These are phyloP conservation scores for Lindgomyces ingoldianus DNA, from an alignment of 495 filamentous ascomycete genomes.

Conservation along the genomic window DNA sequence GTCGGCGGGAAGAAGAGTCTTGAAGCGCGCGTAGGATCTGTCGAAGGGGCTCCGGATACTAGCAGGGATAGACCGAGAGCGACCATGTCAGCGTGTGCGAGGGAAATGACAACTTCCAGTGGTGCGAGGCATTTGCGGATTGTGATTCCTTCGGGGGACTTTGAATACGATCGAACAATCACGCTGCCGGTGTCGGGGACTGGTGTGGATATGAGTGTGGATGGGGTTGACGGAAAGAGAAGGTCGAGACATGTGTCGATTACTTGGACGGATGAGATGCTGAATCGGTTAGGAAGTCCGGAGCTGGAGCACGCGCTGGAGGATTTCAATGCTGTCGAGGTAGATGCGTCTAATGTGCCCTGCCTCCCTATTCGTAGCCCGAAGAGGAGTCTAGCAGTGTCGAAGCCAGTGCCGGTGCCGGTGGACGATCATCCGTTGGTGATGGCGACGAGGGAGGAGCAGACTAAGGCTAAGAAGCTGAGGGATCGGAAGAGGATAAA, in stretches of 20 bases:
- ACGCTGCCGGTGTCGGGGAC: neutral
- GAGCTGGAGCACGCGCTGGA: constrained; percentile 13
- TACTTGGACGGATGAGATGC: constrained; percentile 24
- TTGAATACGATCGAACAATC: neutral
- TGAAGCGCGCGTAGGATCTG: neutral
- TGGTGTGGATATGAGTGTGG: too few relatives aligned
- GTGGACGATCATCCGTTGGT: constrained; percentile 16
- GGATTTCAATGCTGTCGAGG: neutral
- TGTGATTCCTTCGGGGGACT: neutral
- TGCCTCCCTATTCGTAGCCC: neutral
- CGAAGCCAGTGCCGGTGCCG: constrained; percentile 13
- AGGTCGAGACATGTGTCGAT: neutral
- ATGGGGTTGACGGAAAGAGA: neutral
- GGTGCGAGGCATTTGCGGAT: constrained; percentile 22
- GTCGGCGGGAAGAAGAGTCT: constrained; percentile 3
- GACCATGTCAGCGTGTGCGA: constrained; percentile 2
- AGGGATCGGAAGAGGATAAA: constrained; percentile 16
- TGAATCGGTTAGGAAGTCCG: constrained; percentile 23
- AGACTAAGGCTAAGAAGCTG: constrained; percentile 15
- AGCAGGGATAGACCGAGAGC: neutral
- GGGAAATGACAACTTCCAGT: constrained; percentile 14
- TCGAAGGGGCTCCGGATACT: constrained; percentile 11
- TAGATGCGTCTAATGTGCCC: neutral
- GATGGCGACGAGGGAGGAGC: constrained; percentile 15
- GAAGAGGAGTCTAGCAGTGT: neutral